Evolutionary conservation across 169 alveolate genomes (phyloP).

Genomic region (Amoebophrya sp.): DNA sequence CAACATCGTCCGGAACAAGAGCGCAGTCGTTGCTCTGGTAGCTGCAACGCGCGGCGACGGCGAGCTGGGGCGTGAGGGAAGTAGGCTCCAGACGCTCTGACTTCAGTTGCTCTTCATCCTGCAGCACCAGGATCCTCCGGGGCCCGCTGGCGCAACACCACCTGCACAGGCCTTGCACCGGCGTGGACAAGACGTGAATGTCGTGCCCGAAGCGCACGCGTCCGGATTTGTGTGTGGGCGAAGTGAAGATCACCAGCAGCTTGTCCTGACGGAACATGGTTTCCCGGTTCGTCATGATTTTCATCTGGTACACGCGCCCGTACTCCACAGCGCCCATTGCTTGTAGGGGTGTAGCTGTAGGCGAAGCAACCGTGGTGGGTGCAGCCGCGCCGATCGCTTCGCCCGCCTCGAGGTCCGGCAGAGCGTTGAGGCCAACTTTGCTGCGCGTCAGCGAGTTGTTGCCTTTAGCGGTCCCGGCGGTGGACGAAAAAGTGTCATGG

Average conservation of each 20-base stretch:
- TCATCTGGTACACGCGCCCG: not conserved
- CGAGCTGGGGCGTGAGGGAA: too few species aligned
- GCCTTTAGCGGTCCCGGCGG: too few species aligned
- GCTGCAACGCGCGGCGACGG: too few species aligned
- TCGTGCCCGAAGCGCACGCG: not conserved
- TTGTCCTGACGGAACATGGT: not conserved
- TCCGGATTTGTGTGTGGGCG: not conserved
- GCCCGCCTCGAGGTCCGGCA: too few species aligned
- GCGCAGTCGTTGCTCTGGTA: too few species aligned
- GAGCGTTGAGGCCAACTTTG: too few species aligned
- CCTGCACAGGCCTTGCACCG: not conserved
- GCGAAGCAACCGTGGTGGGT: not conserved
- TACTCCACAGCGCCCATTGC: not conserved
- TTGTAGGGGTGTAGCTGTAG: not conserved
- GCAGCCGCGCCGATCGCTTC: not conserved
- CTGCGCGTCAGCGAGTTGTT: too few species aligned
- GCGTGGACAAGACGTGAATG: not conserved
- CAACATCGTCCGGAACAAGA: too few species aligned
- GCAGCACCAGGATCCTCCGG: not conserved
- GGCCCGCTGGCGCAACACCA: not conserved
- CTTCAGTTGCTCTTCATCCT: too few species aligned
- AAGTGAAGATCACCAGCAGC: not conserved
- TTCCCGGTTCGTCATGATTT: not conserved
- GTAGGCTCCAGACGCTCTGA: too few species aligned
- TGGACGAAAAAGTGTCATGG: too few species aligned